Base-by-base conservation (phyloP, 805 yeast species). In the Yarrowia porcina region DNA sequence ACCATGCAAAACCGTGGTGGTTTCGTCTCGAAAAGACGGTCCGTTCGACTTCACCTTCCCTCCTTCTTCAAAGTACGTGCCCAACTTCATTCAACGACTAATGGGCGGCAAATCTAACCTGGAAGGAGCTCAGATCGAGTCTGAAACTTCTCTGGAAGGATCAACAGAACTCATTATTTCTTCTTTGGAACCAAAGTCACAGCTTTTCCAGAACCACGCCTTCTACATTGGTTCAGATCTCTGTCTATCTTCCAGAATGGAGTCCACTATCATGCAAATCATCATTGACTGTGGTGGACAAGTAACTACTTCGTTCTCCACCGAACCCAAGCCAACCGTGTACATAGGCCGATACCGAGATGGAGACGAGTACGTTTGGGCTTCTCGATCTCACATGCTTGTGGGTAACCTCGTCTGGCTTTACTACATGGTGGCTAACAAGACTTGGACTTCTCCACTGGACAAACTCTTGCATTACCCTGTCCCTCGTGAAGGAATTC, bases 331-430 rank as follows among this genome's bases (percentile, higher is more conserved):
- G 78, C 81, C 0, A 77, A 80, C 61, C 49, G 80, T 79, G 44
- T 89, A 82, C 69, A 71, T 90, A 17, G 92, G 96, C 0, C 79
- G 79, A 66, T 84, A 79, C 69, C 74, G 92, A 13, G 76, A 75
- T 1, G 93, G 93, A 0, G 76, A 75, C 1, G 82, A 81, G 20
- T 89, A 83, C 69, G 67, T 74, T 2, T 63, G 69, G 12, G 85
- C 90, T 1, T 73, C 79, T 44, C 69, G 73, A 30, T 69, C 73
- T 8, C 72, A 76, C 1, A 60, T 80, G 30, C 70, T 76, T 8
- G 81, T 85, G 6, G 97, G 93, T 0, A 89, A 85, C 68, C 69
- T 89, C 17, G 78, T 80, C 38, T 92, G 97, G 97, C 71, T 93
- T 1, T 88, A 84, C 69, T 80, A 84, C 75, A 80, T 89, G 80